Evolutionary conservation across 1,284 basidiomycete genomes (phyloP), one percentile per base, ranked within the genome.

Genomic region (Volvariella volvacea): DNA sequence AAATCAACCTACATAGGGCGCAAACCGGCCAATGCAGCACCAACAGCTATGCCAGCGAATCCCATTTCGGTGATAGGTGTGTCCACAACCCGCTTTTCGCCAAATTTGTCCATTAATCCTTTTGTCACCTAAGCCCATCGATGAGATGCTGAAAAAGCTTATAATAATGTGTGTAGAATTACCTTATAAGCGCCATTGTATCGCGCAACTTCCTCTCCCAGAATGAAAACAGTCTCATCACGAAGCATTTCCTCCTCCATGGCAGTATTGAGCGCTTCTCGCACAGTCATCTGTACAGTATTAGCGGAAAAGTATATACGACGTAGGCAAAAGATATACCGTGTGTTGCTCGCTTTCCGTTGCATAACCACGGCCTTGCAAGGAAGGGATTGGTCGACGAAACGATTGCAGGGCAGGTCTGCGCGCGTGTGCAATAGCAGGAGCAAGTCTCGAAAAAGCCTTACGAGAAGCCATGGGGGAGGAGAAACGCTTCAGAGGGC

Each of bases 171-270:
- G 12, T 28, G 15, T 33, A 43, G 46, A 41, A 46, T 34, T 50
- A 91, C 92, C 83, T 99, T 99, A 85, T 99, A 99, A 54, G 95
- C 95, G 70, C 95, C 95, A 64, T 99, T 98, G 75, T 99, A 99
- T 53, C 92, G 84, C 44, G 96, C 95, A 45, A 99, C 96, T 68
- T 99, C 96, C 70, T 99, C 96, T 54, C 96, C 96, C 57, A 99
- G 71, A 62, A 99, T 71, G 66, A 96, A 99, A 42, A 99, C 96
- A 32, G 74, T 87, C 64, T 95, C 88, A 69, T 99, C 96, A 42
- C 92, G 83, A 57, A 88, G 64, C 96, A 99, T 99, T 74, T 99
- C 96, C 72, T 99, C 96, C 74, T 99, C 96, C 91, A 99, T 95
- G 30, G 96, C 96, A 49, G 84, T 71, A 71, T 98, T 99, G 55